Conservation (phyloP, 1,284 basidiomycete genomes). For the Tylopilus sp. region DNA sequence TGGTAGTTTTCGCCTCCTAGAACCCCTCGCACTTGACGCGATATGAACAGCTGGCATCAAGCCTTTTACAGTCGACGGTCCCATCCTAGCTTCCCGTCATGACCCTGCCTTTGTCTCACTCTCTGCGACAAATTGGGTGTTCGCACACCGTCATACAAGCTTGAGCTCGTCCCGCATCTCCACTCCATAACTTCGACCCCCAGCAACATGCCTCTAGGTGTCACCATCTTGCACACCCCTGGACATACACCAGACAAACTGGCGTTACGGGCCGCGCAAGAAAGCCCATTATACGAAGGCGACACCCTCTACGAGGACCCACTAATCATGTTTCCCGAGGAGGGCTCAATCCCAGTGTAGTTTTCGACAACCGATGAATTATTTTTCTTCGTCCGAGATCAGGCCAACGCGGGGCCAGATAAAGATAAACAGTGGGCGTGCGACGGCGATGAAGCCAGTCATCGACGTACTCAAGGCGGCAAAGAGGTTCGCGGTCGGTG, state of each 20-base stretch:
- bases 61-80: conserved; percentile 45
- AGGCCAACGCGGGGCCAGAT: conserved; percentile 30
- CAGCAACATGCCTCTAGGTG: conserved; percentile 25
- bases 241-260: conserved; percentile 57
- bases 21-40: not conserved
- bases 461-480: conserved; percentile 41
- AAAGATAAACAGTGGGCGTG: conserved; percentile 47
- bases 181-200: conserved; percentile 25
- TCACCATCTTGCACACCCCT: conserved; percentile 49
- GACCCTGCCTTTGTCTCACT: conserved; percentile 46
- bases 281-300: conserved; percentile 52
- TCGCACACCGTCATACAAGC: conserved; percentile 41
- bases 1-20: not conserved
- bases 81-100: conserved; percentile 45
- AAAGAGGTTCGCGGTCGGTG: conserved; percentile 45
- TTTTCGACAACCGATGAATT: conserved; percentile 42
- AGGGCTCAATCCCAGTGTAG: conserved; percentile 50
- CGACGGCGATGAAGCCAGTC: conserved; percentile 42
- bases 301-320: conserved; percentile 51
- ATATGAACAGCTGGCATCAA: conserved; percentile 43
- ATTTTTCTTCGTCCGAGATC: conserved; percentile 37
- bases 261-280: conserved; percentile 46
- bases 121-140: conserved; percentile 43
- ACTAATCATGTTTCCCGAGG: conserved; percentile 50
- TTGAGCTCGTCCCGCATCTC: conserved; percentile 43